Conservation (phyloP, 176 grass and related monocot genomes). For the Ananas comosus region DNA sequence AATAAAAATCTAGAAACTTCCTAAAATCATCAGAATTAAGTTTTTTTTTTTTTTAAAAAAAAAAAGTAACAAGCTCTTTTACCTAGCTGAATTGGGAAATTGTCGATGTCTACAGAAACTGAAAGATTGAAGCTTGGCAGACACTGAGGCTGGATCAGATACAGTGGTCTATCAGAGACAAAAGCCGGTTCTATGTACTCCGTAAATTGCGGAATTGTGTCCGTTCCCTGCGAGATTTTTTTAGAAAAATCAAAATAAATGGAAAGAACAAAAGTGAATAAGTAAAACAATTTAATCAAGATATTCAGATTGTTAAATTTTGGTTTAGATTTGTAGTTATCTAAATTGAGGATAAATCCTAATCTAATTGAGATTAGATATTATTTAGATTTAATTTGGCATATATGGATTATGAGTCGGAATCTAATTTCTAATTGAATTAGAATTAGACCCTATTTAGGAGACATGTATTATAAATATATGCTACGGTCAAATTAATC, state of each 20-base stretch:
- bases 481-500: too few relatives aligned
- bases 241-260: neutral
- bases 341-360: too few relatives aligned
- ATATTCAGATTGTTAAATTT: neutral
- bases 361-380: too few relatives aligned
- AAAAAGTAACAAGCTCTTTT: neutral
- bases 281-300: neutral
- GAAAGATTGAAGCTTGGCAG: constrained; percentile 23
- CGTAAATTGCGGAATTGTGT: constrained; percentile 31
- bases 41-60: too few relatives aligned
- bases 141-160: constrained; percentile 49
- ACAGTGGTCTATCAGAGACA: constrained; percentile 40
- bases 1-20: too few relatives aligned
- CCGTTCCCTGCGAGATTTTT: constrained; percentile 37
- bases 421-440: too few relatives aligned
- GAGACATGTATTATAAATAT: too few relatives aligned
- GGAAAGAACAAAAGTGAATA: neutral
- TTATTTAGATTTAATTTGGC: too few relatives aligned
- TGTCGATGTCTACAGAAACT: constrained; percentile 25
- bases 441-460: too few relatives aligned
- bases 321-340: too few relatives aligned
- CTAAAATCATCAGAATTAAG: too few relatives aligned
- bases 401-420: too few relatives aligned
- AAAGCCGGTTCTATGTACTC: constrained; percentile 65
- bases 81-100: constrained; percentile 31